Evolutionary conservation across 2,329 filamentous ascomycete genomes (phyloP), one percentile per base, ranked within the genome.

Genomic region (Ceratocystis diversiconidia): DNA sequence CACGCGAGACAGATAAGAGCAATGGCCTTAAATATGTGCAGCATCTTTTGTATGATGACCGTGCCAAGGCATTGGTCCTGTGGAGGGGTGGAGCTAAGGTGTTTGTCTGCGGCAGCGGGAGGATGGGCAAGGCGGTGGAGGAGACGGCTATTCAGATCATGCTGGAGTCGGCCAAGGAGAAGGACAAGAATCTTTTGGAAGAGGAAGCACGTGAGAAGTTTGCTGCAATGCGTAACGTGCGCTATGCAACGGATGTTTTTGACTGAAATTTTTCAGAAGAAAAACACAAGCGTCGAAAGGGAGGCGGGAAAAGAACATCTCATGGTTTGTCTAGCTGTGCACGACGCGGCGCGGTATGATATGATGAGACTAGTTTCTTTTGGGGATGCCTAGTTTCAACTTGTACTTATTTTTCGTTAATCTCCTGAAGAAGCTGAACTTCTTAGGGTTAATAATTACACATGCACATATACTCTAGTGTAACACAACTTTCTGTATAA

Each of bases 61-160:
- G 72, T 5, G 71, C 74, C 1, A 74, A 77, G 48, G 68, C 79
- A 2, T 68, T 71, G 15, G 69, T 72, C 25, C 70, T 79, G 22
- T 80, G 77, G 77, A 67, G 73, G 4, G 68, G 71, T 7, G 79
- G 76, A 3, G 79, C 85, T 0, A 80, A 81, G 70, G 74, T 87
- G 0, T 89, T 82, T 70, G 80, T 88, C 1, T 90, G 87, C 71
- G 87, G 87, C 3, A 83, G 81, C 55, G 75, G 77, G 3, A 75
- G 74, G 15, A 75, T 84, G 1, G 80, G 79, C 19, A 76, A 78
- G 63, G 80, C 74, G 0, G 75, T 84, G 17, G 75, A 77, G 67
- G 75, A 76, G 5, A 74, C 75, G 3, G 73, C 71, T 59, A 65
- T 77, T 17, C 71, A 70, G 62, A 73, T 77, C 28, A 73, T 76